Evolutionary conservation across 331 rosid genomes (phyloP).

Genomic region (Stylosanthes scabra): DNA sequence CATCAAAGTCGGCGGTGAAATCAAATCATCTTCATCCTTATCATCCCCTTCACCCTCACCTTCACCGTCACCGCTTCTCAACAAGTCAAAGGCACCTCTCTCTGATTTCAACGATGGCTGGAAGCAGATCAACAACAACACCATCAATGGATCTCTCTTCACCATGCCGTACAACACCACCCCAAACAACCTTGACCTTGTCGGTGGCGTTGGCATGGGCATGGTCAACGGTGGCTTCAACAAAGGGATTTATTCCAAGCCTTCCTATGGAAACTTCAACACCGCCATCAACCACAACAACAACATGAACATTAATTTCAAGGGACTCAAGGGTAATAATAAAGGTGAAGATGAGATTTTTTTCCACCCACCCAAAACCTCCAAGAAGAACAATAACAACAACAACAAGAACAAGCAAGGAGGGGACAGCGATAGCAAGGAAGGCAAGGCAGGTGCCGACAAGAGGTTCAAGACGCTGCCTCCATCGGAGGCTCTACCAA

Average conservation of each 20-base stretch:
- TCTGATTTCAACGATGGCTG: conserved; percentile 58
- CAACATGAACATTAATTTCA: conserved; percentile 41
- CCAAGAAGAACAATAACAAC: conserved; percentile 57
- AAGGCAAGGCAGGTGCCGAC: conserved; percentile 54
- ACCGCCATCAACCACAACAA: conserved; percentile 9
- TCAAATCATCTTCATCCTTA: conserved; percentile 38
- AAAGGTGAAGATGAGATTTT: conserved; percentile 30
- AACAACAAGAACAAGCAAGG: conserved; percentile 48
- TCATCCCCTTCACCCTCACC: too few species aligned
- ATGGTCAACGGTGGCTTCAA: conserved; percentile 69
- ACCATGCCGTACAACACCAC: conserved; percentile 41
- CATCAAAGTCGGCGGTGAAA: conserved; percentile 72
- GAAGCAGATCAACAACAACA: conserved; percentile 47
- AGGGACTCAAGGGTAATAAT: conserved; percentile 53
- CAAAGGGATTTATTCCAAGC: conserved; percentile 76
- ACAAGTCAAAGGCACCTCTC: conserved; percentile 30
- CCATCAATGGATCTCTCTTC: conserved; percentile 32
- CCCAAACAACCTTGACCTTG: background rate
- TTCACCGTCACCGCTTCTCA: background rate
- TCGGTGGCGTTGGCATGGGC: background rate
- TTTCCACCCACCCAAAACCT: conserved; percentile 40
- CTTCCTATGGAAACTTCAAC: conserved; percentile 42
- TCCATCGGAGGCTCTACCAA: conserved; percentile 82
- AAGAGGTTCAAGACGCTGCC: conserved; percentile 91
- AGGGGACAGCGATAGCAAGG: conserved; percentile 52